phyloP scores from a whole-genome alignment of 164 flowering plant species.

The Hamamelis virginiana region DNA sequence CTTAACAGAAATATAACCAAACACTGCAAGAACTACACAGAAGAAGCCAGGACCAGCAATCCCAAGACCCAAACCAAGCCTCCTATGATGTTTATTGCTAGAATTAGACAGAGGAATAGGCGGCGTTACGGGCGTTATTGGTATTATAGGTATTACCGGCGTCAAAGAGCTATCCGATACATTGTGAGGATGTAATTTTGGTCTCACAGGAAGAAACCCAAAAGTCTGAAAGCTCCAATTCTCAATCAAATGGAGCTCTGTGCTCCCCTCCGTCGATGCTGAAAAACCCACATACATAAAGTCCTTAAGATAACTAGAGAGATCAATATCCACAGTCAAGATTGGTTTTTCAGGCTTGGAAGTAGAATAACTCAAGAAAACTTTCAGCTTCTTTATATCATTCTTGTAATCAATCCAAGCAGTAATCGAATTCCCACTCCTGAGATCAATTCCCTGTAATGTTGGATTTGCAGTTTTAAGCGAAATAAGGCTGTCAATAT shows the following conservation, averaged over 20 bases:
- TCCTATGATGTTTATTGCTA: conserved; percentile 24
- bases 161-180: conserved; percentile 55
- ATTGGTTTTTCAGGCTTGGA: conserved; percentile 55
- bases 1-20: conserved; percentile 56
- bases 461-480: conserved; percentile 46
- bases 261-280: conserved; percentile 84
- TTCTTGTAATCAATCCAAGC: conserved; percentile 79
- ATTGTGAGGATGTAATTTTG: conserved; percentile 44
- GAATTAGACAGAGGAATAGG: conserved; percentile 28
- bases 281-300: conserved; percentile 76
- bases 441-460: conserved; percentile 49
- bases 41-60: conserved; percentile 57
- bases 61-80: conserved; percentile 58
- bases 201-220: conserved; percentile 39
- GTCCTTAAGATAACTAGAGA: conserved; percentile 49
- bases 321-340: conserved; percentile 46
- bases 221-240: conserved; percentile 69
- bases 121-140: no score
- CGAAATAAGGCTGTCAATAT: conserved; percentile 58
- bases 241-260: conserved; percentile 65
- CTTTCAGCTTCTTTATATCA: conserved; percentile 38
- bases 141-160: no score
- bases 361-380: conserved; percentile 62
- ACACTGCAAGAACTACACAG: conserved; percentile 33
- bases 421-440: conserved; percentile 67